Percentiles rank a stretch among this genome's conserved stretches.
These are phyloP conservation scores for Skeletonema menzelii DNA, from an alignment of 108 stramenopile species.

Conservation along the genomic window DNA sequence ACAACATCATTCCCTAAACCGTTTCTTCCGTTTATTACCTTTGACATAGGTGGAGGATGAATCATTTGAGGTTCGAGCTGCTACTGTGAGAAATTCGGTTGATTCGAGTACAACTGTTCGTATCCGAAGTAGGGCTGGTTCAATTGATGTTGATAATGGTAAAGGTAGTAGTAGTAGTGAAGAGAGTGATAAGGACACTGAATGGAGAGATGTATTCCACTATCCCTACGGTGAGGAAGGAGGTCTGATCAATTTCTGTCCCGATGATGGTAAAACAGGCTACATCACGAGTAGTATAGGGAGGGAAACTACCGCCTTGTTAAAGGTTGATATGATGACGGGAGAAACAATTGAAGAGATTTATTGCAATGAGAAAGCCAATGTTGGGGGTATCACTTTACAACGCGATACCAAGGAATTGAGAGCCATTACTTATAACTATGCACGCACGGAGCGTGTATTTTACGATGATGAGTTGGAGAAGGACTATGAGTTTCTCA, in stretches of 20 bases:
- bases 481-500: constrained; percentile 51
- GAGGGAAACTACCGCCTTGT: constrained; percentile 63
- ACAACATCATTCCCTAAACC: too few species aligned
- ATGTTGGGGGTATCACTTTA: constrained; percentile 56
- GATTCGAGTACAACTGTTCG: constrained; percentile 53
- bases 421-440: constrained; percentile 54
- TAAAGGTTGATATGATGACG: constrained; percentile 62
- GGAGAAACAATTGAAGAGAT: constrained; percentile 58
- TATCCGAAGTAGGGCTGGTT: constrained; percentile 35
- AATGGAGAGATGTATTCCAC: constrained; percentile 58
- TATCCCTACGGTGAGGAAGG: constrained; percentile 68
- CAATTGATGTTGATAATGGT: neutral
- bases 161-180: constrained; percentile 2
- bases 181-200: constrained; percentile 8
- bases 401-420: constrained; percentile 68
- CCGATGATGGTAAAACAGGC: constrained; percentile 51
- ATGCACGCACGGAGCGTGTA: constrained; percentile 57
- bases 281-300: constrained; percentile 54
- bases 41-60: constrained; percentile 48
- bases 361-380: constrained; percentile 56
- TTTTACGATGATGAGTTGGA: constrained; percentile 65
- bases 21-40: too few species aligned
- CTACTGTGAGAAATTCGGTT: constrained; percentile 42
- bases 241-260: constrained; percentile 53
- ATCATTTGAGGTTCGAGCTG: constrained; percentile 52